phyloP scores from a whole-genome alignment of 2,329 filamentous ascomycete genomes.

The Seiridium cupressi region DNA sequence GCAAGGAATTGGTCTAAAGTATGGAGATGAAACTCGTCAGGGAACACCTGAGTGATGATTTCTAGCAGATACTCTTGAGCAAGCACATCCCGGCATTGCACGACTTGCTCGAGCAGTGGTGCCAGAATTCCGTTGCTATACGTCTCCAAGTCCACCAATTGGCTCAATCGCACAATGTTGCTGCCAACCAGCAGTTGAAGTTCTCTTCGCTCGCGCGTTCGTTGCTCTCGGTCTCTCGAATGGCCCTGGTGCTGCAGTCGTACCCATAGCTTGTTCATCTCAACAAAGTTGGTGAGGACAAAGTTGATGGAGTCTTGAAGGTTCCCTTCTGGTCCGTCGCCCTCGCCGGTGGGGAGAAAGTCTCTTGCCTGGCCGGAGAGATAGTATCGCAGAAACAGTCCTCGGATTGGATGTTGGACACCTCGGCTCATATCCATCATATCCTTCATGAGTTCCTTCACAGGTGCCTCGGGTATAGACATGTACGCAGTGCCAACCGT shows the following conservation, averaged over 20 bases:
- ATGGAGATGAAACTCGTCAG: constrained; percentile 96
- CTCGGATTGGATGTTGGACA: constrained; percentile 94
- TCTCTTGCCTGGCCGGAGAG: constrained; percentile 93
- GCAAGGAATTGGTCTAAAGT: constrained; percentile 94
- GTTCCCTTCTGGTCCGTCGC: constrained; percentile 92
- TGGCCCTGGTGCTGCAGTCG: constrained; percentile 96
- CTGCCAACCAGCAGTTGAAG: constrained; percentile 93
- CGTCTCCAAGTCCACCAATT: constrained; percentile 89
- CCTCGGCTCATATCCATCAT: constrained; percentile 99
- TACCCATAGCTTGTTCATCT: constrained; percentile 99
- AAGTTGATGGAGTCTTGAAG: constrained; percentile 98
- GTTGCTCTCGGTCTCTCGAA: constrained; percentile 87
- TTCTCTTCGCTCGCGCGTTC: constrained; percentile 92
- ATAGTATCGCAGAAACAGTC: constrained; percentile 94
- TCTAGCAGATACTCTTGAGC: constrained; percentile 97
- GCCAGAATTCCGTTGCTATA: constrained; percentile 90
- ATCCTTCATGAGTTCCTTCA: constrained; percentile 99
- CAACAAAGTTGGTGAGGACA: constrained; percentile 96
- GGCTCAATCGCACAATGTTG: constrained; percentile 92
- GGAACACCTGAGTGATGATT: constrained; percentile 98
- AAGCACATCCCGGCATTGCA: constrained; percentile 94
- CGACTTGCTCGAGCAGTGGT: constrained; percentile 91
- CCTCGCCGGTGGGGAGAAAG: constrained; percentile 74
- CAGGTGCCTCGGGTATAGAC: constrained; percentile 95
- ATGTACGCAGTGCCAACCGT: constrained; percentile 99